Evolutionary conservation across 176 grass and related monocot species (phyloP).

Genomic region (Zoysia pacifica): DNA sequence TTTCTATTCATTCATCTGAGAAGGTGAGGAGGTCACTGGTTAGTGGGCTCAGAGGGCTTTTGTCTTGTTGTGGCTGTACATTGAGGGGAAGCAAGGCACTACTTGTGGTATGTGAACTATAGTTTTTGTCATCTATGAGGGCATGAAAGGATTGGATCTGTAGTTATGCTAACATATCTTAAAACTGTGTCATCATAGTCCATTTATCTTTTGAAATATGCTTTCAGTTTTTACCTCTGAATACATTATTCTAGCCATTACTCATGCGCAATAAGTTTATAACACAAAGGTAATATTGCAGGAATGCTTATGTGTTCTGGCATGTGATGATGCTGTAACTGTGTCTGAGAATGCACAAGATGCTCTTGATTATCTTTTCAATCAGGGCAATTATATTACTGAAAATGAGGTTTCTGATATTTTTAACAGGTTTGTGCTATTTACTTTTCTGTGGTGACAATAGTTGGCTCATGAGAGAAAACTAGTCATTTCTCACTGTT

Average conservation of each 20-base stretch:
- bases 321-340: conserved; percentile 60
- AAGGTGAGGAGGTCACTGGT: conserved; percentile 80
- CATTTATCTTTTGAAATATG: conserved; percentile 27
- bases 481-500: conserved; percentile 22
- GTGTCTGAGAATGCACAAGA: conserved; percentile 80
- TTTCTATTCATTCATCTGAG: conserved; percentile 86
- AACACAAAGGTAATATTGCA: conserved; percentile 51
- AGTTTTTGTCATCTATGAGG: background rate
- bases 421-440: conserved; percentile 70
- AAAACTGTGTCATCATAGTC: conserved; percentile 7
- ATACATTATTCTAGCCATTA: conserved; percentile 17
- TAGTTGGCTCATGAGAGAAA: conserved; percentile 22
- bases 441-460: conserved; percentile 39
- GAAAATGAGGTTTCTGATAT: conserved; percentile 82
- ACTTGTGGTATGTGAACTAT: conserved; percentile 64
- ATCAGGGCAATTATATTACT: conserved; percentile 53
- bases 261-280: conserved; percentile 38
- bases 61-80: conserved; percentile 67
- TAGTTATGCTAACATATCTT: conserved; percentile 27
- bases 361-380: conserved; percentile 72
- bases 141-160: conserved; percentile 3
- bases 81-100: conserved; percentile 75
- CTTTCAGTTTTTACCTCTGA: conserved; percentile 1
- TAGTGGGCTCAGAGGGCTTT: conserved; percentile 62
- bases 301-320: conserved; percentile 88